These are phyloP conservation scores for Sporothrix globosa DNA, from an alignment of 2,329 filamentous ascomycete genomes.

Conservation along the genomic window DNA sequence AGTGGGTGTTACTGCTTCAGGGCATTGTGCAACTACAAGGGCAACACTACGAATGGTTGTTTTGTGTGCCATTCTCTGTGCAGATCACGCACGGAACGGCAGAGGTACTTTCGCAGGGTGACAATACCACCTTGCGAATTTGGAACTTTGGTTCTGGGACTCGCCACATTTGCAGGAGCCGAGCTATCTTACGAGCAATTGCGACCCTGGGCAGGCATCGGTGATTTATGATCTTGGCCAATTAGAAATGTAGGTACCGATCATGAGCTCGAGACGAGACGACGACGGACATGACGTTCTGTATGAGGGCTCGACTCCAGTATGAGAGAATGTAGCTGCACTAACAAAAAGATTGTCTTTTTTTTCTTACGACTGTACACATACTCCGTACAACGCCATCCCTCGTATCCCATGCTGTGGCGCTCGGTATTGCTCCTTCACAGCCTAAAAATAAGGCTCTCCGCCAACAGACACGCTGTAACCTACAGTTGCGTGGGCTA, in stretches of 20 bases:
- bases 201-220: conserved; percentile 1
- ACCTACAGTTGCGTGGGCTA: not conserved
- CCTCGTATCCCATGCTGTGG: not conserved
- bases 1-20: not conserved
- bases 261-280: conserved; percentile 3
- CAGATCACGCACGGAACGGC: conserved; percentile 24
- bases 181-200: not conserved
- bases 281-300: not conserved
- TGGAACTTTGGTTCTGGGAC: conserved; percentile 16
- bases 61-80: not conserved
- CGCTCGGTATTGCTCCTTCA: not conserved
- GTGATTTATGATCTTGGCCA: conserved; percentile 2
- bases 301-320: not conserved
- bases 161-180: not conserved
- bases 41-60: not conserved
- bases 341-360: not conserved
- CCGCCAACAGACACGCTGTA: not conserved
- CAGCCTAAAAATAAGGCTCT: not conserved
- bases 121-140: conserved; percentile 13
- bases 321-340: not conserved
- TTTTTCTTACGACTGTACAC: not conserved
- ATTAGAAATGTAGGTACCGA: conserved; percentile 9
- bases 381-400: not conserved
- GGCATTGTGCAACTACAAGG: not conserved
- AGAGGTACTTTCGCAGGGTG: not conserved